Base-by-base conservation (phyloP, 2,329 filamentous ascomycete species). In the Aspergillus floridensis region DNA sequence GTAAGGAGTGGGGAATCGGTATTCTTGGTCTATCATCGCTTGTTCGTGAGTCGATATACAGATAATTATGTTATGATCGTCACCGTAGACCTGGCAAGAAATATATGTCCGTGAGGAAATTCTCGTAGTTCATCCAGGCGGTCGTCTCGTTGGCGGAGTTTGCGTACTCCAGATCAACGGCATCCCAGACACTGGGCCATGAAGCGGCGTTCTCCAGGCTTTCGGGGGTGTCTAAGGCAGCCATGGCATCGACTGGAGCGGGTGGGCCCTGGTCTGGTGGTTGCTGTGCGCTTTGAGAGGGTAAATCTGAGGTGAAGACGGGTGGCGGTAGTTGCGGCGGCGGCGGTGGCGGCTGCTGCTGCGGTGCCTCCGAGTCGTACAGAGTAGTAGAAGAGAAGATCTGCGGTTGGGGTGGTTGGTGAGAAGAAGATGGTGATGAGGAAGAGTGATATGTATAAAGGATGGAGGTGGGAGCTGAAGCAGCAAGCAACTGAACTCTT, bases 111-210 rank as follows among this genome's bases (percentile, higher is more conserved):
- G 65, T 68, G 8, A 73, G 66, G 44, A 73, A 72, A 24, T 58
- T 68, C 44, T 69, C 65, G 51, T 72, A 72, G 29, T 64, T 70
- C 29, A 63, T 48, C 70, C 70, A 73, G 1, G 69, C 66, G 26
- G 59, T 60, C 50, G 59, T 60, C 52, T 69, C 62, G 5, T 57
- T 48, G 19, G 54, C 64, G 0, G 63, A 14, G 0, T 58, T 57
- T 5, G 59, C 26, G 14, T 54, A 51, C 1, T 48, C 59, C 26
- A 64, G 63, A 57, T 70, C 68, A 31, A 72, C 62, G 5, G 63
- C 60, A 44, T 70, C 69, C 68, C 70, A 70, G 7, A 70, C 64
- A 57, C 61, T 65, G 0, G 66, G 64, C 63, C 65, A 70, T 4
- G 59, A 50, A 14, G 48, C 16, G 0, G 54, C 52, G 32, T 60